Evolutionary conservation across 1,284 basidiomycete species (phyloP).

Genomic region (Ustanciosporium gigantosporum): DNA sequence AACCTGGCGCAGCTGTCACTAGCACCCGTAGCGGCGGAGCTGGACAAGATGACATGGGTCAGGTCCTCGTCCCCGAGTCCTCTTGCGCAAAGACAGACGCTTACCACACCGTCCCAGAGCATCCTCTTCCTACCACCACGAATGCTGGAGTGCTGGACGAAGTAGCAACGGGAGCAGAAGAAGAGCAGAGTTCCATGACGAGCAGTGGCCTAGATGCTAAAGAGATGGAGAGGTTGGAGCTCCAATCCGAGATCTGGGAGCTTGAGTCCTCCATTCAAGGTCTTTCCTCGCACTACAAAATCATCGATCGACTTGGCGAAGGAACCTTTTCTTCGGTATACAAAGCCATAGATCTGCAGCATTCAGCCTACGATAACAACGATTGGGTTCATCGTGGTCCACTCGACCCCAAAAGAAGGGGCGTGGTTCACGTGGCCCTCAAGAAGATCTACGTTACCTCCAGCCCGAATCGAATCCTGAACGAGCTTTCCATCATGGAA

Average conservation of each 20-base stretch:
- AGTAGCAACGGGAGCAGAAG: not conserved
- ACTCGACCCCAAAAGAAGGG: conserved; percentile 24
- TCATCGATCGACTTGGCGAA: conserved; percentile 89
- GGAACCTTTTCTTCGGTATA: conserved; percentile 98
- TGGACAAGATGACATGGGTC: no score
- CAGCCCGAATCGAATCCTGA: conserved; percentile 86
- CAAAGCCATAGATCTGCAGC: conserved; percentile 83
- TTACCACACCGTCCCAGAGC: no score
- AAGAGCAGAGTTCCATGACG: not conserved
- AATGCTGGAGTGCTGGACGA: no score
- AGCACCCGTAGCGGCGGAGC: no score
- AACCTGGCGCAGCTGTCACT: no score
- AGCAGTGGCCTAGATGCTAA: not conserved
- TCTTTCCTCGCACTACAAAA: conserved; percentile 70
- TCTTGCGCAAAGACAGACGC: no score
- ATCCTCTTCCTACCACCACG: no score
- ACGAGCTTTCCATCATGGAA: conserved; percentile 92
- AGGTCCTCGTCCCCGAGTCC: no score
- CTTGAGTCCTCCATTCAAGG: conserved; percentile 75
- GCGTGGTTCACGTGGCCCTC: conserved; percentile 77
- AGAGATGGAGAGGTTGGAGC: conserved; percentile 26
- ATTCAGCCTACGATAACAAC: conserved; percentile 77
- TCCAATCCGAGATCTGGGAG: conserved; percentile 63
- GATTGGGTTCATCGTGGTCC: conserved; percentile 67
- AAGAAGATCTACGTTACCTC: conserved; percentile 98